These are phyloP conservation scores for Vachellia pachyceras DNA, from an alignment of 306 rosid species.

Conservation along the genomic window DNA sequence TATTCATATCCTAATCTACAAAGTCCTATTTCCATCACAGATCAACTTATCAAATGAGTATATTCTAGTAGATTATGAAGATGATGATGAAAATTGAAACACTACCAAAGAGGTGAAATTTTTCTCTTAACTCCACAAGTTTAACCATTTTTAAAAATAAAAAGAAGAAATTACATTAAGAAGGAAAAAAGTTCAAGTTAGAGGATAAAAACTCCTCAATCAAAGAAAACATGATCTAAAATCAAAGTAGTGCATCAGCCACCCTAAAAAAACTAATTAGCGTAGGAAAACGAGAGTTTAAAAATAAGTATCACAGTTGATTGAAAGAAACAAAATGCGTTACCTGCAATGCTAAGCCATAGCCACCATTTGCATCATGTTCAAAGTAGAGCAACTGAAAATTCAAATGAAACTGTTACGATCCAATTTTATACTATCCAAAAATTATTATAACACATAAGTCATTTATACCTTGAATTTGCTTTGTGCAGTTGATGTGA, in stretches of 20 bases:
- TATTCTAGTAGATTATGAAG: slow-evolving; percentile 1
- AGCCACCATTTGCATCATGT: slow-evolving; percentile 83
- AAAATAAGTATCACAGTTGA: not conserved
- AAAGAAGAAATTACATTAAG: not conserved
- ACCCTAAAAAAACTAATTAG: not conserved
- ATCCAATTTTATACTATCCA: slow-evolving; percentile 30
- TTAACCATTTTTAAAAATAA: not conserved
- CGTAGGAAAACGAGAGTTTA: not conserved
- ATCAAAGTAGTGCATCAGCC: not conserved
- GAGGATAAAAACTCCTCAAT: not conserved
- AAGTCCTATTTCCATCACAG: no score
- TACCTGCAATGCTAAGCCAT: slow-evolving; percentile 95
- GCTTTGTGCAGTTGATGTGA: slow-evolving; percentile 89
- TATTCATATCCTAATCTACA: not conserved
- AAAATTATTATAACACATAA: slow-evolving; percentile 10
- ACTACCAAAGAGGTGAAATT: not conserved
- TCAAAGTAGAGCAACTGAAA: slow-evolving; percentile 97
- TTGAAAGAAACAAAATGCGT: slow-evolving; percentile 12
- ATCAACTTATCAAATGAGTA: no score
- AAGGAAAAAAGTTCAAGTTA: not conserved
- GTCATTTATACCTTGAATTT: slow-evolving; percentile 77
- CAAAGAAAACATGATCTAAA: not conserved
- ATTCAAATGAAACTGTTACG: slow-evolving; percentile 35
- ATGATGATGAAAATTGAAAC: slow-evolving; percentile 5
- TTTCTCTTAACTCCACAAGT: not conserved